Conservation (phyloP, 73 alveolate genomes). For the Paramecium pentaurelia region DNA sequence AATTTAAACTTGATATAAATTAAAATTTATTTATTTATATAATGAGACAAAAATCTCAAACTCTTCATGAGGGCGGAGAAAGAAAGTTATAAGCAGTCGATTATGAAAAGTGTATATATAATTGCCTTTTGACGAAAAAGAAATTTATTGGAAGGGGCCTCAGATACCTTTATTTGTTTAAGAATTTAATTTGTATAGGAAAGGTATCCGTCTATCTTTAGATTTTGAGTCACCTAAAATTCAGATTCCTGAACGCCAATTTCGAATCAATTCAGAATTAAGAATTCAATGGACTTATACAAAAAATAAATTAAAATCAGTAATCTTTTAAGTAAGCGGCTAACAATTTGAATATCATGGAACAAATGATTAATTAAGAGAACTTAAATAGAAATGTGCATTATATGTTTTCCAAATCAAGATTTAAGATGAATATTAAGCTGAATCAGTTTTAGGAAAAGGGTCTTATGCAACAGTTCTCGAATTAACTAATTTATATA, state of each 20-base stretch:
- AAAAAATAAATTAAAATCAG: neutral
- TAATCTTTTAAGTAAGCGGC: neutral
- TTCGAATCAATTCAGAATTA: neutral
- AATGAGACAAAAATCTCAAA: constrained; percentile 20
- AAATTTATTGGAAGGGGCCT: constrained; percentile 31
- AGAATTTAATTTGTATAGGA: constrained; percentile 25
- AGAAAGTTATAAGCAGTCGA: neutral
- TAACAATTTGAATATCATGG: neutral
- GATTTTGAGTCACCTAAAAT: neutral
- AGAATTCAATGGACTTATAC: neutral
- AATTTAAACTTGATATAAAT: neutral
- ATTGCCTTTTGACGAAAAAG: neutral
- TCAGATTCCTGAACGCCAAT: constrained; percentile 20
- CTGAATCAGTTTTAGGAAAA: constrained; percentile 42
- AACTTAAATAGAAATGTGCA: neutral
- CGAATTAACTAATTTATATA: neutral
- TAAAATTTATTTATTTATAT: neutral
- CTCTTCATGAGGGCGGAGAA: neutral
- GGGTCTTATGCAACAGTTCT: constrained; percentile 49
- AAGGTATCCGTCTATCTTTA: neutral
- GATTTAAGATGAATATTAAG: constrained; percentile 41
- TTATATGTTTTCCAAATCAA: neutral
- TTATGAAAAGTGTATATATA: neutral
- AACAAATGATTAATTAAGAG: neutral
- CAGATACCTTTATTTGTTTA: constrained; percentile 24